These are phyloP conservation scores for Xylaria multiplex DNA, from an alignment of 2,329 filamentous ascomycete genomes.

Conservation along the genomic window DNA sequence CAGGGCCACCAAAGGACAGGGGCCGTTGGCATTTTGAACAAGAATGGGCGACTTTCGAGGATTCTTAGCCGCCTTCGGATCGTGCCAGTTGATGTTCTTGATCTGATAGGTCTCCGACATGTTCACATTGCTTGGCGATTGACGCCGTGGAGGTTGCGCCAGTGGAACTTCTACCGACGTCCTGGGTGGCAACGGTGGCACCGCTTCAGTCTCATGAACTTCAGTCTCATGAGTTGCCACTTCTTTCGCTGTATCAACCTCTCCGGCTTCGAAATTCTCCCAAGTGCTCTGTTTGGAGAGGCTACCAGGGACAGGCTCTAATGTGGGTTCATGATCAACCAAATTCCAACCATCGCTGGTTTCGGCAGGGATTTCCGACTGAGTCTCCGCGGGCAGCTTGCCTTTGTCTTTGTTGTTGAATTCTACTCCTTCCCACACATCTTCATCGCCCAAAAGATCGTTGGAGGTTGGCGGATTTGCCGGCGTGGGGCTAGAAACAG, in stretches of 20 bases:
- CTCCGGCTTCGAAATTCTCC: slow-evolving; percentile 51
- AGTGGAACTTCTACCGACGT: slow-evolving; percentile 40
- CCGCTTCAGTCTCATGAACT: slow-evolving; percentile 37
- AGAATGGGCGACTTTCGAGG: slow-evolving; percentile 85
- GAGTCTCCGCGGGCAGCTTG: slow-evolving; percentile 51
- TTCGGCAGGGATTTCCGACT: slow-evolving; percentile 39
- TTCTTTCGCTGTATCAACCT: slow-evolving; percentile 45
- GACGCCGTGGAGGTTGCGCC: slow-evolving; percentile 54
- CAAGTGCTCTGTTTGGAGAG: slow-evolving; percentile 52
- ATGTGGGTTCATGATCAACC: slow-evolving; percentile 55
- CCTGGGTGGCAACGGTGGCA: slow-evolving; percentile 55
- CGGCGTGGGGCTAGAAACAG: slow-evolving; percentile 41
- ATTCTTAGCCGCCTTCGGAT: slow-evolving; percentile 67
- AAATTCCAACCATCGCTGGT: slow-evolving; percentile 61
- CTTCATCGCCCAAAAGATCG: slow-evolving; percentile 55
- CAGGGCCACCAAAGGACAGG: slow-evolving; percentile 89
- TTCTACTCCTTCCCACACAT: slow-evolving; percentile 63
- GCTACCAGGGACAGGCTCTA: slow-evolving; percentile 45
- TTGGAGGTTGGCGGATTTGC: slow-evolving; percentile 43
- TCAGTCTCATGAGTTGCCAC: slow-evolving; percentile 27
- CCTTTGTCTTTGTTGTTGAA: slow-evolving; percentile 54
- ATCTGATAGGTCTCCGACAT: slow-evolving; percentile 87
- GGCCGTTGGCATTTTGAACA: slow-evolving; percentile 92
- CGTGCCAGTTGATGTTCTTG: slow-evolving; percentile 88
- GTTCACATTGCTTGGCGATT: slow-evolving; percentile 51